Evolutionary conservation across 2,329 filamentous ascomycete genomes (phyloP), one percentile per base, ranked within the genome.

Genomic region (Cladosporium sp.): DNA sequence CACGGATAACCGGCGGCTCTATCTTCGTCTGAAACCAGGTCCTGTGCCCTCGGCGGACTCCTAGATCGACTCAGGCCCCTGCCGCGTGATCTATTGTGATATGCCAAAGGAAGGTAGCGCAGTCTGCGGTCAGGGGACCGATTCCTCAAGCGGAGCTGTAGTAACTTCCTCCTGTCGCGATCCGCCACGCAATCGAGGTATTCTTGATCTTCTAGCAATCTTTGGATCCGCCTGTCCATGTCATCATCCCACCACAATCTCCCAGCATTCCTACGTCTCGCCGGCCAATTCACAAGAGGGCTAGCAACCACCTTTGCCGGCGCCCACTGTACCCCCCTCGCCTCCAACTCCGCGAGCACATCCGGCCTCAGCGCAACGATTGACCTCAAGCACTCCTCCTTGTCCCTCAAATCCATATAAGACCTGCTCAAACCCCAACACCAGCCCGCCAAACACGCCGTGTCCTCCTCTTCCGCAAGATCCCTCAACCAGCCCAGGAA

Each of bases 341-440:
- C 40, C 9, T 32, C 32, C 33, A 53, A 18, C 43, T 53, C 50
- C 34, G 32, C 43, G 11, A 46, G 9, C 6, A 53, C 28, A 13
- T 43, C 50, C 11, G 50, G 50, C 10, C 50, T 19, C 28, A 34
- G 13, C 10, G 43, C 16, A 7, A 42, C 4, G 22, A 53, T 11
- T 2, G 35, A 38, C 18, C 43, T 42, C 28, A 53, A 14, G 31
- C 50, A 53, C 2, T 46, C 37, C 2, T 53, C 43, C 22, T 53
- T 53, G n/a, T 53, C 50, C 35, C 44, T 46, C 1, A n/a, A 13
- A 13, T 46, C 43, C 43, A 53, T 53, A 16, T 22, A 46, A 4
- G 43, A 32, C 14, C 50, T 46, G 14, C 16, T 9, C 4, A 53
- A 19, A 9, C 16, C 43, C 37, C 31, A 46, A 16, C 50, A 53